Percentiles rank a stretch among this genome's conserved stretches.
Evolutionary conservation across 495 filamentous ascomycete genomes (phyloP).

Genomic region (Xylaria grammica): DNA sequence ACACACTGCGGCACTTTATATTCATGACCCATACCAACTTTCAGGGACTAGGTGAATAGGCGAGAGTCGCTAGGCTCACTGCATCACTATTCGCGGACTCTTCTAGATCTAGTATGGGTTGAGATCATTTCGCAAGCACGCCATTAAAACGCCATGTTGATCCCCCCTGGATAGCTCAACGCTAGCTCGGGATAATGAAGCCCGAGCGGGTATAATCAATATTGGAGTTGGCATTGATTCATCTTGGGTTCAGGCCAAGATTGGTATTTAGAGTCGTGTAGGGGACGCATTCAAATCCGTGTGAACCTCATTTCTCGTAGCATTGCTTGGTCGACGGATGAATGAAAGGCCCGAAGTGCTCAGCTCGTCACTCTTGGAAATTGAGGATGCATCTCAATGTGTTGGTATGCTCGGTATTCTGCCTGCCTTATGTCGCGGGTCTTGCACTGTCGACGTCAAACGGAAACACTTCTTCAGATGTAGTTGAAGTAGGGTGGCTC

Average conservation of each 20-base stretch:
- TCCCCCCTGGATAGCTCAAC: background rate
- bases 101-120: background rate
- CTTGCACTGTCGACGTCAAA: background rate
- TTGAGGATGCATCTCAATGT: conserved; percentile 8
- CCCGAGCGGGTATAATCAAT: background rate
- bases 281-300: background rate
- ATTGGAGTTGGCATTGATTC: background rate
- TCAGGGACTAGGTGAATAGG: background rate
- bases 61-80: background rate
- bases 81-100: conserved; percentile 15
- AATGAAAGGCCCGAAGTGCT: background rate
- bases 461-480: conserved; percentile 9
- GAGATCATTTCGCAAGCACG: background rate
- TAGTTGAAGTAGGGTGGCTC: conserved; percentile 44
- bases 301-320: background rate
- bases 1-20: background rate
- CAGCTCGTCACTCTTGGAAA: background rate
- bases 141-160: background rate
- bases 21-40: background rate
- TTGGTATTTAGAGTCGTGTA: background rate
- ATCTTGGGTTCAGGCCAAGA: background rate
- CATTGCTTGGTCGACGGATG: background rate
- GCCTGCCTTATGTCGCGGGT: background rate
- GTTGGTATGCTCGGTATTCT: background rate
- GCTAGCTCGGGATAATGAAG: conserved; percentile 2